phyloP scores from a whole-genome alignment of 78 protist genomes.

The Mantamonas sphyraenae region DNA sequence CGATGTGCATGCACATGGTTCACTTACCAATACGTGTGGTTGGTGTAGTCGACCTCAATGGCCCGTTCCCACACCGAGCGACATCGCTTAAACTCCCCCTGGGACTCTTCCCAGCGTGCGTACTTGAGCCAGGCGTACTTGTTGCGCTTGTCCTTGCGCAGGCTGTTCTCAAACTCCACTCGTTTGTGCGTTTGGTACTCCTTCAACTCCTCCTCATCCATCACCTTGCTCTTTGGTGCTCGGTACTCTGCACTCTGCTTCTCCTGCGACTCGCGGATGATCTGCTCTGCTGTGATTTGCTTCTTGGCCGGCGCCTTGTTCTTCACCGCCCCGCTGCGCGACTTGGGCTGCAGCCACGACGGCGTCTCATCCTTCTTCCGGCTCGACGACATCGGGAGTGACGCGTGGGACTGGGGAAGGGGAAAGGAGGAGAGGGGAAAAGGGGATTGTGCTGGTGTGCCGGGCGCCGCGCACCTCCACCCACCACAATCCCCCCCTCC shows the following conservation, averaged over 20 bases:
- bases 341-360: too few species aligned
- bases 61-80: slow-evolving; percentile 92
- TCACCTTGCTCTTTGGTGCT: slow-evolving; percentile 71
- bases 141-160: slow-evolving; percentile 8
- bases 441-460: too few species aligned
- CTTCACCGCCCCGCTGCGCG: too few species aligned
- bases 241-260: slow-evolving; percentile 31
- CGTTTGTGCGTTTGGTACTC: slow-evolving; percentile 68
- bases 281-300: slow-evolving; percentile 99
- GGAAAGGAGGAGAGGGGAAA: too few species aligned
- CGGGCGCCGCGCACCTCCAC: too few species aligned
- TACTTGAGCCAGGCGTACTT: slow-evolving; percentile 59
- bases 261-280: slow-evolving; percentile 85
- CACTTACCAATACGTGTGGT: slow-evolving; percentile 62
- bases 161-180: slow-evolving; percentile 47
- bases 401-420: too few species aligned
- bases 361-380: too few species aligned
- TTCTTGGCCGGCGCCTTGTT: slow-evolving; percentile 86
- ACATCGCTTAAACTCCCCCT: slow-evolving; percentile 63
- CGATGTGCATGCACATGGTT: too few species aligned
- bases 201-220: slow-evolving; percentile 88
- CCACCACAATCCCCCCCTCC: too few species aligned
- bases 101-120: slow-evolving; percentile 92
- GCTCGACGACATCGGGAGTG: too few species aligned
- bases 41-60: slow-evolving; percentile 51